These are phyloP conservation scores for Magnusiomyces paraingens DNA, from an alignment of 1,139 yeast genomes.

Conservation along the genomic window DNA sequence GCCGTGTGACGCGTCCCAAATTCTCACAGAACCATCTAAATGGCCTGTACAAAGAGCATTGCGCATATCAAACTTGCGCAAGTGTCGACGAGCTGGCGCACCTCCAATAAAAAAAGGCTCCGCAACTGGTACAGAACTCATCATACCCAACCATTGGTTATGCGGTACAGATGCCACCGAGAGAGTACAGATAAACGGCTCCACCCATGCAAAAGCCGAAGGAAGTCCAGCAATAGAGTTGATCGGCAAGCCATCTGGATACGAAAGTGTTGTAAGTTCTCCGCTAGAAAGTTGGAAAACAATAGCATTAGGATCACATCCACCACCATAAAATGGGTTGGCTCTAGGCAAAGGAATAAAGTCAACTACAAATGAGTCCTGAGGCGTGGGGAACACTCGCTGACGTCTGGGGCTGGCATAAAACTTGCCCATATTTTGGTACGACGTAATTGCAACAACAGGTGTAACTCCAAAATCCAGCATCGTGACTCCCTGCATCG, in stretches of 20 bases:
- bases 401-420: constrained; percentile 62
- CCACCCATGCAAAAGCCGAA: constrained; percentile 68
- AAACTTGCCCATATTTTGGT: constrained; percentile 72
- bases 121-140: constrained; percentile 37
- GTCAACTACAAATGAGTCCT: constrained; percentile 36
- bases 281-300: constrained; percentile 57
- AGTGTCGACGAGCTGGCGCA: constrained; percentile 49
- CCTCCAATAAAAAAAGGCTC: constrained; percentile 61
- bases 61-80: constrained; percentile 54
- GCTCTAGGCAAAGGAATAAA: constrained; percentile 46
- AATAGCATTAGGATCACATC: constrained; percentile 39
- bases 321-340: constrained; percentile 43
- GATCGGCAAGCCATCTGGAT: constrained; percentile 50
- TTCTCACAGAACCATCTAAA: constrained; percentile 65
- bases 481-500: constrained; percentile 51
- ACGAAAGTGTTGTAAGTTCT: constrained; percentile 44
- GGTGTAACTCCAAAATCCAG: constrained; percentile 81
- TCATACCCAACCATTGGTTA: constrained; percentile 71
- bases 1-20: constrained; percentile 77
- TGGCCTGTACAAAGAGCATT: constrained; percentile 77
- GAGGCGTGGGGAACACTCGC: constrained; percentile 47
- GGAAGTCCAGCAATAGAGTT: constrained; percentile 64
- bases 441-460: constrained; percentile 70
- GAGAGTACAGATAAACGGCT: constrained; percentile 61
- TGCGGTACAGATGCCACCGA: constrained; percentile 52